phyloP scores from a whole-genome alignment of 805 yeast species.

The Ogataea kodamae region DNA sequence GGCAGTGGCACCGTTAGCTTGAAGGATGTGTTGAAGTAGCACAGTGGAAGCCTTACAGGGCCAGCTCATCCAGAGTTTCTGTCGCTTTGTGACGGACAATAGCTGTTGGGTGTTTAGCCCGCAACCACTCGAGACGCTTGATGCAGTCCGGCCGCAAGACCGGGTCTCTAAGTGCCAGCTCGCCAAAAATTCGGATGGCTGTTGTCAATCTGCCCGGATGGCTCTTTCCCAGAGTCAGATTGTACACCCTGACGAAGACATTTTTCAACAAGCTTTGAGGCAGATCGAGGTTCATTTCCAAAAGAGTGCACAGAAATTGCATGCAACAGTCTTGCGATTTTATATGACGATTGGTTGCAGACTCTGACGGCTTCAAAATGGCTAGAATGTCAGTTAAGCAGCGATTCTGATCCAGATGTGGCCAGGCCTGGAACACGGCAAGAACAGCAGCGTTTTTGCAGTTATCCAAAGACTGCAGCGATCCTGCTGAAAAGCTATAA shows the following conservation, averaged over 20 bases:
- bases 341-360: conserved; percentile 10
- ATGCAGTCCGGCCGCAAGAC: conserved; percentile 14
- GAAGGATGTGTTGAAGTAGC: conserved; percentile 50
- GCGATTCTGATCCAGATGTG: conserved; percentile 9
- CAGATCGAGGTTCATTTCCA: conserved; percentile 37
- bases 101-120: conserved; percentile 23
- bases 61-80: conserved; percentile 24
- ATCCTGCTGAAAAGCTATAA: conserved; percentile 51
- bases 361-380: conserved; percentile 26
- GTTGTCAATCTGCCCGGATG: conserved; percentile 36
- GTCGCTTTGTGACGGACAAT: conserved; percentile 18
- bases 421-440: conserved; percentile 32
- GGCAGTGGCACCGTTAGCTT: conserved; percentile 69
- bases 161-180: conserved; percentile 7
- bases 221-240: conserved; percentile 51
- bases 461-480: conserved; percentile 44
- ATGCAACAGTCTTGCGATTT: conserved; percentile 26
- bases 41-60: too few relatives aligned
- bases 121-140: conserved; percentile 24
- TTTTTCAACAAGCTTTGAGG: conserved; percentile 33
- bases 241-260: conserved; percentile 48
- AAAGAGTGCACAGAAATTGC: conserved; percentile 34
- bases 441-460: conserved; percentile 43
- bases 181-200: conserved; percentile 43
- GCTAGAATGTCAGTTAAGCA: conserved; percentile 27